Evolutionary conservation across 2,329 filamentous ascomycete species (phyloP).

Genomic region (Penicillium freii): DNA sequence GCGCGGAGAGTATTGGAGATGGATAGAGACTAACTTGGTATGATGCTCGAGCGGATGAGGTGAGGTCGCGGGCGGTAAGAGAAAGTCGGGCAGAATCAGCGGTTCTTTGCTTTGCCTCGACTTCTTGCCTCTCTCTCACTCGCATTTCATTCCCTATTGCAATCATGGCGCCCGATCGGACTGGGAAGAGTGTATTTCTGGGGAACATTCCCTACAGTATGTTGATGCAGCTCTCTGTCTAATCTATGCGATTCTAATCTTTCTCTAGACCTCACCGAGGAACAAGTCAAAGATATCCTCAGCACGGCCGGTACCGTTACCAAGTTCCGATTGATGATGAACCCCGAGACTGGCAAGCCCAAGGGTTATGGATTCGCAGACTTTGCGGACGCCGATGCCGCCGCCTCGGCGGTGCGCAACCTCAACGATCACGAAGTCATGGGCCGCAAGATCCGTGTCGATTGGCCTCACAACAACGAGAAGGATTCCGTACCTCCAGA

Average conservation of each 20-base stretch:
- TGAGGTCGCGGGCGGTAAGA: conserved; percentile 24
- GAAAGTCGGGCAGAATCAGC: conserved; percentile 31
- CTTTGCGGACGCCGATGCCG: conserved; percentile 87
- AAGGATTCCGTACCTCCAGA: conserved; percentile 61
- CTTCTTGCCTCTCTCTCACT: conserved; percentile 8
- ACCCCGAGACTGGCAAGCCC: conserved; percentile 88
- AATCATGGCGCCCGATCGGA: conserved; percentile 46
- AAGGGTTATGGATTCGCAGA: conserved; percentile 98
- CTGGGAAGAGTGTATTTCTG: conserved; percentile 48
- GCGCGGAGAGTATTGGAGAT: conserved; percentile 16
- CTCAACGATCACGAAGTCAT: conserved; percentile 94
- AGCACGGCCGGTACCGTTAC: conserved; percentile 84
- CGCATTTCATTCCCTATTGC: conserved; percentile 8
- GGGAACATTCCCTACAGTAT: conserved; percentile 67
- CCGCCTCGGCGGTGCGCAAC: conserved; percentile 90
- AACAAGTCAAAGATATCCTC: conserved; percentile 93
- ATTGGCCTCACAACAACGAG: conserved; percentile 91
- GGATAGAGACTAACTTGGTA: conserved; percentile 21
- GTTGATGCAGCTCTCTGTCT: conserved; percentile 29
- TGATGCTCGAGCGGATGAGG: conserved; percentile 27
- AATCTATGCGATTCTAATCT: conserved; percentile 17
- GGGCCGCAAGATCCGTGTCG: conserved; percentile 88
- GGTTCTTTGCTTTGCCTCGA: conserved; percentile 13
- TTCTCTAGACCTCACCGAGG: conserved; percentile 80
- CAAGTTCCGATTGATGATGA: conserved; percentile 90